A percentile compares a stretch with the other conserved stretches of the same genome.
These are phyloP conservation scores for Collybiopsis luxurians DNA, from an alignment of 768 basidiomycete genomes.

Conservation along the genomic window DNA sequence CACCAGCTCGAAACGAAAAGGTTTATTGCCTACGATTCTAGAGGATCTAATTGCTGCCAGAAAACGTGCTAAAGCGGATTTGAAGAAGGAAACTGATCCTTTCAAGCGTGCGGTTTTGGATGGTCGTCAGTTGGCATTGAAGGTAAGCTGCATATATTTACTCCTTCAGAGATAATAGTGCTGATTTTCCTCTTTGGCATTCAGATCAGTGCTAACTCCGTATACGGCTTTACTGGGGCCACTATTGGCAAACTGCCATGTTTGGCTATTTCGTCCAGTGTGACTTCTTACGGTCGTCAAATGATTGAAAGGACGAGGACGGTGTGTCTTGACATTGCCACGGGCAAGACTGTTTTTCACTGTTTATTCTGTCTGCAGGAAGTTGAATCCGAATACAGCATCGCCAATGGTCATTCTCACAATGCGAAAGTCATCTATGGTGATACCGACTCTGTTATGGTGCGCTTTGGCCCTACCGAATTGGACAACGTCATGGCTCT, in stretches of 20 bases:
- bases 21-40: slow-evolving; percentile 85
- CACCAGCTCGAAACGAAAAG: slow-evolving; percentile 71
- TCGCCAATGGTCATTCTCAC: slow-evolving; percentile 80
- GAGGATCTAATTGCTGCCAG: slow-evolving; percentile 93
- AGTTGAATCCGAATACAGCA: slow-evolving; percentile 85
- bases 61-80: slow-evolving; percentile 91
- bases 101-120: slow-evolving; percentile 97
- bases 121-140: slow-evolving; percentile 94
- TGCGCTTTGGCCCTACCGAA: slow-evolving; percentile 90
- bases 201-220: slow-evolving; percentile 97
- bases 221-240: slow-evolving; percentile 98
- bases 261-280: slow-evolving; percentile 91
- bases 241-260: slow-evolving; percentile 97
- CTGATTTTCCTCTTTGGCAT: neutral
- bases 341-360: neutral
- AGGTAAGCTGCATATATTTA: slow-evolving; percentile 45
- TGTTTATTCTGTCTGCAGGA: slow-evolving; percentile 42
- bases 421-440: slow-evolving; percentile 97
- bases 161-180: neutral
- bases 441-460: slow-evolving; percentile 99
- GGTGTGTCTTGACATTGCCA: slow-evolving; percentile 38
- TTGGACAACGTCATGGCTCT: slow-evolving; percentile 85
- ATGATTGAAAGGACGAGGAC: slow-evolving; percentile 98
- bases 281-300: slow-evolving; percentile 94
- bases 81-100: slow-evolving; percentile 96